phyloP scores from a whole-genome alignment of 2,329 filamentous ascomycete species.

The Alternaria dauci region DNA sequence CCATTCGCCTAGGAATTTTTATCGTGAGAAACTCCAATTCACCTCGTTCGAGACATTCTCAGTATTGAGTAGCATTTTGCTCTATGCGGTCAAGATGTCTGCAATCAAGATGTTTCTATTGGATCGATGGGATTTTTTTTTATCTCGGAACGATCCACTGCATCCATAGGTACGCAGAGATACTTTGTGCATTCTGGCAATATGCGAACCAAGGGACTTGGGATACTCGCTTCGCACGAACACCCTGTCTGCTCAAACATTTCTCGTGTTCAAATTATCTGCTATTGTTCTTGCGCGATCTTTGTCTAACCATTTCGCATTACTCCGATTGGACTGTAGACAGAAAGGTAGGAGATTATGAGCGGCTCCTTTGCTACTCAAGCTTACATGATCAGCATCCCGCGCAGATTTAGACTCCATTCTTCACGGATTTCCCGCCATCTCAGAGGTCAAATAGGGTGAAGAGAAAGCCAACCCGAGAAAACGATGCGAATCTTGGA shows the following conservation, averaged over 20 bases:
- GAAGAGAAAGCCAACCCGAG: background rate
- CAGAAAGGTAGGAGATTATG: background rate
- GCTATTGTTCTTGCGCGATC: background rate
- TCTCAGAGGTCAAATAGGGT: background rate
- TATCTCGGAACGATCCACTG: background rate
- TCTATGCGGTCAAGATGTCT: background rate
- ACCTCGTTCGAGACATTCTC: background rate
- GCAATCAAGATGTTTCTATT: background rate
- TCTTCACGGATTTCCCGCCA: background rate
- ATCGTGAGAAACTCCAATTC: background rate
- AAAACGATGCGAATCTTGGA: background rate
- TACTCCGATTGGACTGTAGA: background rate
- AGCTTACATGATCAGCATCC: background rate
- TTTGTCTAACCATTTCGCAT: background rate
- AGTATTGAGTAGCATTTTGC: background rate
- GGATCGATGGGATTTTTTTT: background rate
- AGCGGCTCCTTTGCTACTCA: background rate
- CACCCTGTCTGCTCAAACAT: background rate
- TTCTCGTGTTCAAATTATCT: too few species aligned
- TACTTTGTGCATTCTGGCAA: background rate
- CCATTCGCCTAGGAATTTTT: background rate
- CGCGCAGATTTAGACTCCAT: background rate
- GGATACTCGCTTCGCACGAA: background rate
- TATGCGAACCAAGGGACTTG: background rate
- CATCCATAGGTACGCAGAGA: background rate